Conservation (phyloP, 2,329 filamentous ascomycete species). For the Exutisphaerella laricina region DNA sequence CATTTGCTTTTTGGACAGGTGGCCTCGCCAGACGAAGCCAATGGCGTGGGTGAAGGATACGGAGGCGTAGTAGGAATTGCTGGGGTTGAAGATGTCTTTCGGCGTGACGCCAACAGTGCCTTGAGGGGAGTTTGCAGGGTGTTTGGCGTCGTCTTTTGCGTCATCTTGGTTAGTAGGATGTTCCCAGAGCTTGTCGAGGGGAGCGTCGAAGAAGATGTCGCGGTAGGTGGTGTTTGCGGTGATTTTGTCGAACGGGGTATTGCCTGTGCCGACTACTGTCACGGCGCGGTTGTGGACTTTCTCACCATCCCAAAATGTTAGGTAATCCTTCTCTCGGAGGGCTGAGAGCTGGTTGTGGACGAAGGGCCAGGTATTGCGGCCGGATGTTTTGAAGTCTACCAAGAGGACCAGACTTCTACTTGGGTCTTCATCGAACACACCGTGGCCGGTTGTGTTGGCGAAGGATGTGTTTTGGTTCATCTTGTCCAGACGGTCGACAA, state of each 20-base stretch:
- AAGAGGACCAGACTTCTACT: slow-evolving; percentile 52
- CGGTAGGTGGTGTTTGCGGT: slow-evolving; percentile 49
- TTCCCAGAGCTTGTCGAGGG: slow-evolving; percentile 46
- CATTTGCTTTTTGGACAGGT: slow-evolving; percentile 44
- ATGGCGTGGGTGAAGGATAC: slow-evolving; percentile 52
- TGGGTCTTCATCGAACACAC: slow-evolving; percentile 46
- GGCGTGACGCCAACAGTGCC: slow-evolving; percentile 37
- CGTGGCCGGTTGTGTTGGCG: slow-evolving; percentile 40
- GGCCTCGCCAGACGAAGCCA: slow-evolving; percentile 43
- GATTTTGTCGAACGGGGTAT: slow-evolving; percentile 54
- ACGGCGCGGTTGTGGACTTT: slow-evolving; percentile 52
- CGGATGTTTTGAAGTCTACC: slow-evolving; percentile 63
- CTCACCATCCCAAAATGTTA: slow-evolving; percentile 46
- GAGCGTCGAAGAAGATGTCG: slow-evolving; percentile 58
- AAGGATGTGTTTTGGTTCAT: slow-evolving; percentile 49
- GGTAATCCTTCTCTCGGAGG: slow-evolving; percentile 52
- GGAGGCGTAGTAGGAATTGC: slow-evolving; percentile 64
- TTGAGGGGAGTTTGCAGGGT: slow-evolving; percentile 34
- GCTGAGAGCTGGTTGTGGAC: slow-evolving; percentile 54
- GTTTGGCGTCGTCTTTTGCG: neutral
- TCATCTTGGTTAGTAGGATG: neutral
- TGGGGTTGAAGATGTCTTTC: slow-evolving; percentile 42
- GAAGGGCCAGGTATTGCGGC: slow-evolving; percentile 47
- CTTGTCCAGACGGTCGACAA: slow-evolving; percentile 53
- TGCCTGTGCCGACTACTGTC: slow-evolving; percentile 65